These are phyloP conservation scores for Beta macrorhiza DNA, from an alignment of 179 eudicot genomes.

Conservation along the genomic window DNA sequence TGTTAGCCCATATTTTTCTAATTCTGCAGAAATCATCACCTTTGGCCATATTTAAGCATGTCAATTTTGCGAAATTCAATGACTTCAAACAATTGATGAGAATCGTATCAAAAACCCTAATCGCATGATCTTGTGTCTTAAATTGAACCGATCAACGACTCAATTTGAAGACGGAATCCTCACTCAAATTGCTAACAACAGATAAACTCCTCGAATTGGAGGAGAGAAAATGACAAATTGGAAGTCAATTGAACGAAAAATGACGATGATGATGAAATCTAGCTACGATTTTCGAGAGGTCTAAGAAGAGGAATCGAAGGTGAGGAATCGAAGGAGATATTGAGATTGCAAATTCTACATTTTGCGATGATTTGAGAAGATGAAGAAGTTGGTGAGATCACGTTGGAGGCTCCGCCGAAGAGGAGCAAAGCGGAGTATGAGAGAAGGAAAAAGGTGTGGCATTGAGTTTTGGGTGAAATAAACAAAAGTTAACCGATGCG, in stretches of 20 bases:
- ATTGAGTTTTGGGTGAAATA: too few species aligned
- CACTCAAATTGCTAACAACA: neutral
- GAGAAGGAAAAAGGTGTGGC: neutral
- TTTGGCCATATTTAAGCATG: constrained; percentile 27
- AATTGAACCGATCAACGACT: constrained; percentile 20
- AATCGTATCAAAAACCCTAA: constrained; percentile 34
- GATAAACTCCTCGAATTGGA: neutral
- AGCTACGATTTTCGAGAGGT: too few species aligned
- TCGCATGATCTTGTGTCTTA: constrained; percentile 16
- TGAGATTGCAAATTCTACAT: constrained; percentile 52
- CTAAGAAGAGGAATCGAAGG: constrained; percentile 20
- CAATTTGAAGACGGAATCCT: neutral
- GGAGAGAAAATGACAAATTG: neutral
- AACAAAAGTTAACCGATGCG: too few species aligned
- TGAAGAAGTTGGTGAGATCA: neutral
- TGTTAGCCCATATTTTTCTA: constrained; percentile 9
- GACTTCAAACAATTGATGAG: neutral
- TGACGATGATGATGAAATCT: neutral
- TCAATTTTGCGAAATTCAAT: constrained; percentile 10
- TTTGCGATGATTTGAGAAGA: constrained; percentile 24
- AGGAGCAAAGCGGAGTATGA: neutral
- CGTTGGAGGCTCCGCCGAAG: neutral
- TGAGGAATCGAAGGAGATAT: constrained; percentile 31
- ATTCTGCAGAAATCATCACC: constrained; percentile 16
- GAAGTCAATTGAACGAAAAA: neutral